These are phyloP conservation scores for Talaromyces liani DNA, from an alignment of 495 filamentous ascomycete genomes.

Conservation along the genomic window DNA sequence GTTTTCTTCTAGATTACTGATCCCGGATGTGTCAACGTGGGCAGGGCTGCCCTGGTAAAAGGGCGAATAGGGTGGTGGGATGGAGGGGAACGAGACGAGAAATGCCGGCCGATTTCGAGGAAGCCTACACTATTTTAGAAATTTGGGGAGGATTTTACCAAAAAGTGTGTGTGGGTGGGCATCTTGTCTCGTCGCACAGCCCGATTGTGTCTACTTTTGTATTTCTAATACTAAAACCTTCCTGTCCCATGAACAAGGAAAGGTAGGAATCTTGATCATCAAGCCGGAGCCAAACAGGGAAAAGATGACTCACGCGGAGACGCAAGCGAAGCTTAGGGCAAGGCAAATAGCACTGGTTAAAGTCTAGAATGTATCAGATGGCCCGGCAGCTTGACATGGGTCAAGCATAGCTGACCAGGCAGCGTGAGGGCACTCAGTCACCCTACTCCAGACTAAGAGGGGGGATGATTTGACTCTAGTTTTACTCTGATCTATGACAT, in stretches of 20 bases:
- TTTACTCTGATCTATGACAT: neutral
- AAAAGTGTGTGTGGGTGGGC: constrained; percentile 16
- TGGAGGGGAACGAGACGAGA: neutral
- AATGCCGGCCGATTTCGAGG: neutral
- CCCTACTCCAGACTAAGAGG: neutral
- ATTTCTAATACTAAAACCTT: neutral
- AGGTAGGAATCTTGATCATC: constrained; percentile 11
- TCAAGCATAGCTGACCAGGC: constrained; percentile 6
- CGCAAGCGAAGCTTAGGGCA: constrained; percentile 5
- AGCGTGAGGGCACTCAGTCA: constrained; percentile 5
- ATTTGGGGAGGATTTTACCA: constrained; percentile 4
- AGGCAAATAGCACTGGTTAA: neutral
- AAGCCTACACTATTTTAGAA: constrained; percentile 3
- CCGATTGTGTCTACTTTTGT: constrained; percentile 3
- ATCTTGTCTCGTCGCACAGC: constrained; percentile 16
- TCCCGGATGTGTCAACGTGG: neutral
- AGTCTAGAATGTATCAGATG: constrained; percentile 40
- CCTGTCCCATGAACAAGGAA: constrained; percentile 20
- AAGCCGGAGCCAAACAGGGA: constrained; percentile 2
- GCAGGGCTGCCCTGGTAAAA: neutral
- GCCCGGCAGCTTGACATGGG: constrained; percentile 6
- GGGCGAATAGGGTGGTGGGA: constrained; percentile 2
- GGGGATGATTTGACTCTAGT: constrained; percentile 4
- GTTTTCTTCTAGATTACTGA: constrained; percentile 2
- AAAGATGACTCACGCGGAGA: constrained; percentile 11